Evolutionary conservation across 1,284 basidiomycete species (phyloP), one percentile per base, ranked within the genome.

Genomic region (Ceratobasidium sp.): DNA sequence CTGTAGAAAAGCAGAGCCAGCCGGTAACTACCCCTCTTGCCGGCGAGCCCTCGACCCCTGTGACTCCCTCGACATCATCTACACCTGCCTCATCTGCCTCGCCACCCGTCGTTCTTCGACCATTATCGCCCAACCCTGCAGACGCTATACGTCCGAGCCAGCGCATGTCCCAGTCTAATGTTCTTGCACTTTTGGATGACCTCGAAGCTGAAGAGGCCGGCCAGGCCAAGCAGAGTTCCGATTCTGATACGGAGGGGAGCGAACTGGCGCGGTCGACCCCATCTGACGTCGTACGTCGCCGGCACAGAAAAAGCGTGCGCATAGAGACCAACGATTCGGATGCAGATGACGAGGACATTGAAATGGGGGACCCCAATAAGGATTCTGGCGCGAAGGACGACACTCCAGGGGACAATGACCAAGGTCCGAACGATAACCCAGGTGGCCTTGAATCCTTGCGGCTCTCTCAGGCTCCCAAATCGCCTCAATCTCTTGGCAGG

Each of bases 121-220:
- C 28, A n/a, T n/a, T n/a, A n/a, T n/a, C n/a, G n/a, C 23, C 55
- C 32, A 38, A 58, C 14, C 55, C 55, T 1, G 41, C 6, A 30
- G 66, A 35, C 32, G 38, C 13, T 77, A 79, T 6, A 78, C 81
- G 14, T 77, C 38, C 30, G 16, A 41, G 28, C 16, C 47, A 52
- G 41, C 62, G 47, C 6, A 38, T 67, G 49, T 41, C 63, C 26
- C 63, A 38, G 6, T 30, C 47, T 1, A 26, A 32, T 23, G 32
- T 67, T n/a, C 35, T 21, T 23, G 49, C 63, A 13, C 49, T 67
- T 21, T 54, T 67, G 50, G 63, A 67, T 30, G 49, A 43, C 7
- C 50, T 67, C 2, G 63, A 67, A 30, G 30, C 30, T 18, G 63
- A 67, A 21, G 63, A 67, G 55, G 38, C 63, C 21, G 47, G 32